phyloP scores from a whole-genome alignment of 495 filamentous ascomycete genomes.

The Neurospora sp. region DNA sequence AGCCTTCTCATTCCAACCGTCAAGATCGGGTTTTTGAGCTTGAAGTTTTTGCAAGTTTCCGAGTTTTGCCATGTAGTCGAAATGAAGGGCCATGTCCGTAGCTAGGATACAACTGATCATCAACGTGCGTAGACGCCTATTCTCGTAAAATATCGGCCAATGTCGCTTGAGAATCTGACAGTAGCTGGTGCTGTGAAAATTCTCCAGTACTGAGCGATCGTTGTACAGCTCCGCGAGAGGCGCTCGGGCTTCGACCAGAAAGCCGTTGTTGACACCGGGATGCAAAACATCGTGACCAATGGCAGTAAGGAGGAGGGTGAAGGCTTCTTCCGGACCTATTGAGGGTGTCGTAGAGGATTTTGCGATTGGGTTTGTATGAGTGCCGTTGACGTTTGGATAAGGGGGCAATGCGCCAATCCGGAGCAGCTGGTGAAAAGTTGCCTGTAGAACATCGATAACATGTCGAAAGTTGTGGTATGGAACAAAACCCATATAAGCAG shows the following conservation, averaged over 20 bases:
- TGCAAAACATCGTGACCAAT: slow-evolving; percentile 98
- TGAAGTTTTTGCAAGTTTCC: slow-evolving; percentile 66
- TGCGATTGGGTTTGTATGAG: slow-evolving; percentile 11
- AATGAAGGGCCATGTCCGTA: slow-evolving; percentile 95
- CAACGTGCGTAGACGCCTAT: slow-evolving; percentile 66
- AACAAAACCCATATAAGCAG: slow-evolving; percentile 87
- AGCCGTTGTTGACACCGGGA: slow-evolving; percentile 96
- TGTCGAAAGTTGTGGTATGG: slow-evolving; percentile 99
- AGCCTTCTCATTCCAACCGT: slow-evolving; percentile 58
- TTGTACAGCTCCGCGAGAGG: slow-evolving; percentile 97
- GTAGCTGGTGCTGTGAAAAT: slow-evolving; percentile 95
- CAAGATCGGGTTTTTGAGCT: slow-evolving; percentile 49
- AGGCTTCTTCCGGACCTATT: slow-evolving; percentile 72
- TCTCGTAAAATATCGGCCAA: slow-evolving; percentile 74
- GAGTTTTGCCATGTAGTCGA: slow-evolving; percentile 86
- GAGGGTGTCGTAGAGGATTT: slow-evolving; percentile 60
- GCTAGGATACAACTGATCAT: slow-evolving; percentile 95
- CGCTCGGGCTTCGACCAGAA: slow-evolving; percentile 83
- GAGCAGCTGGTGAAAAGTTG: slow-evolving; percentile 84
- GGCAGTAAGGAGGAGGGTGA: slow-evolving; percentile 83
- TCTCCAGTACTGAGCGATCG: slow-evolving; percentile 91
- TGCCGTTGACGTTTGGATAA: slow-evolving; percentile 33
- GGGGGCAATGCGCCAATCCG: slow-evolving; percentile 67
- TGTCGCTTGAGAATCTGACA: slow-evolving; percentile 90
- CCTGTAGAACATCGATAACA: slow-evolving; percentile 91